Base-by-base conservation (phyloP, 805 yeast species). In the Suhomyces canberraensis region DNA sequence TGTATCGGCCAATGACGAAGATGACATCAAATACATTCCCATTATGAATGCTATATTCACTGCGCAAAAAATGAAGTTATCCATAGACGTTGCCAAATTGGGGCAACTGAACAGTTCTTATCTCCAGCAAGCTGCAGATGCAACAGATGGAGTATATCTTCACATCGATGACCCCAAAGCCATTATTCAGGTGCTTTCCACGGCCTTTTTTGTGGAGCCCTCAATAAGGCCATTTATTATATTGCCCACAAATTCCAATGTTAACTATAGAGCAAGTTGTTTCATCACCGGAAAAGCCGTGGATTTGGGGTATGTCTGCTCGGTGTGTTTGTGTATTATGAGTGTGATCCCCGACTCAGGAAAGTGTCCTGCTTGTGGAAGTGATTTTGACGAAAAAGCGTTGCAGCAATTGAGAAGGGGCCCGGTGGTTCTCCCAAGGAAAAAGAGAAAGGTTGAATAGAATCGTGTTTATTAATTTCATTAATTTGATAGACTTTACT, bases 31-130 rank as follows among this genome's bases (percentile, higher is more conserved):
- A 40, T 95, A 93, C 58, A 86, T 91, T 29, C 85, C 97, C 4
- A 81, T 88, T 29, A 93, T 93, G 98, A 93, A 93, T 60, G 75
- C 93, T 41, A 91, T 93, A 20, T 93, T 93, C 63, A 91, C 97
- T 0, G 96, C 98, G 0, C 96, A 93, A 48, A 91, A 90, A 59
- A 76, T 84, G 84, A 82, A 80, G 49, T 78, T 90, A 13, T 84
- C 96, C 2, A 79, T 93, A 16, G 98, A 93, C 58, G 90, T 90
- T 9, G 91, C 95, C 42, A 89, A 90, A 52, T 65, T 93, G 19
- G 83, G 83, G 1, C 47, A 52, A 7, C 42, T 44, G 19, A 78
- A 78, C 44, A 80, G 95, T 1, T 84, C 95, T 2, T 91, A 89
- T 55, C 64, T 93, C 42, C 98, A 93, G 56, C 98, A 93, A 56